Base-by-base conservation (phyloP, 495 filamentous ascomycete species). In the Xylaria cubensis region DNA sequence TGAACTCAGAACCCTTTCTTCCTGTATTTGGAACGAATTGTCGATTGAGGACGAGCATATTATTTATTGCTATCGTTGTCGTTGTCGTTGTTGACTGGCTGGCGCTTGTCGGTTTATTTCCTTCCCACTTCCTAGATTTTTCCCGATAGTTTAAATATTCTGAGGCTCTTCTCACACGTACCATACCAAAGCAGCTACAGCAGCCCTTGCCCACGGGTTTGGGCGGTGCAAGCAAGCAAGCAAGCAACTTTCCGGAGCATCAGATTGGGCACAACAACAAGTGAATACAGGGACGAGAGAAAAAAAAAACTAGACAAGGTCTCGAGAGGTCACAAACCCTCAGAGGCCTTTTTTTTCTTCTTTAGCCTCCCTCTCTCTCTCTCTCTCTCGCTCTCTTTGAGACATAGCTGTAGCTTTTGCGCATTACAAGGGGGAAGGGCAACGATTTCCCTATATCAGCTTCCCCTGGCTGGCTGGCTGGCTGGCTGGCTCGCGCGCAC, bases 381-480 rank as follows among this genome's bases (percentile, higher is more conserved):
- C 34, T 36, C 34, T 7, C 34, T 5, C 34, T 4, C 34, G 34
- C 34, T 36, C 34, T 36, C 36, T 39, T 41, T 55, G 70, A 58
- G 63, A 46, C 41, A 59, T 58, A 56, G 36, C 63, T 63, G 62
- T 72, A 71, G 59, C 61, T 66, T 13, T 13, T 56, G 70, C 51
- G 51, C 63, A 41, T 50, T 56, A 62, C 70, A 39, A 39, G 70
- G 61, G 70, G 62, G 48, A 39, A 39, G 39, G 39, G 39, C 39
- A 53, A 32, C 70, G 41, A 59, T 67, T 65, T 65, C 63, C 70
- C 70, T 72, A 72, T 72, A 72, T 72, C 70, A 72, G 70, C 70
- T 72, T 67, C 70, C 56, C 64, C 68, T 70, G 72, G 70, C 67
- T 36, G 4, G 34, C 34, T 36, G 34, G 34, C 34, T 36, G 2